Evolutionary conservation across 306 rosid species (phyloP).

Genomic region (Cercis canadensis): DNA sequence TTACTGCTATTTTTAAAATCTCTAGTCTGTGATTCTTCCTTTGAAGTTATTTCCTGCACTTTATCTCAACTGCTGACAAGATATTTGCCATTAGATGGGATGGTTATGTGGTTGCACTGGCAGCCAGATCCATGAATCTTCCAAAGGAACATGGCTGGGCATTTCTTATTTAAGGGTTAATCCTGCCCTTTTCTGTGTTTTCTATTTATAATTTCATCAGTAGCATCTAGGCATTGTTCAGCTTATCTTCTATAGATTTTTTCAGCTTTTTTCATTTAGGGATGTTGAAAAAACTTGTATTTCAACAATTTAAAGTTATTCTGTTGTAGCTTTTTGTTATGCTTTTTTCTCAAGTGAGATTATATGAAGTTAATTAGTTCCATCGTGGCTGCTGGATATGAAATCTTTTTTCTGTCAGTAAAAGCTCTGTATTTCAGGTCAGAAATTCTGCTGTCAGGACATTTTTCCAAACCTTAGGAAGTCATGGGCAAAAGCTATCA

Average conservation of each 20-base stretch:
- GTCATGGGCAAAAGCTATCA: conserved; percentile 93
- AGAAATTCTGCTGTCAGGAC: conserved; percentile 96
- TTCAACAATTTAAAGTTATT: not conserved
- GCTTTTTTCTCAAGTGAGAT: not conserved
- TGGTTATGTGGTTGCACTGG: not conserved
- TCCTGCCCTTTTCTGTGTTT: too few species aligned
- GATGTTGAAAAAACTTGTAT: not conserved
- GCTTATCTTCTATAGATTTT: too few species aligned
- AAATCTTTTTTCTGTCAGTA: not conserved
- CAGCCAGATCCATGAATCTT: not conserved
- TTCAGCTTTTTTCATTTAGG: not conserved
- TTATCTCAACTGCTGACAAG: conserved; percentile 12
- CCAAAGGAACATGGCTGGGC: not conserved
- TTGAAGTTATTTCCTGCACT: not conserved
- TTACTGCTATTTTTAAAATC: conserved; percentile 5
- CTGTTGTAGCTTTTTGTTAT: not conserved
- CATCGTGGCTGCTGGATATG: conserved; percentile 2
- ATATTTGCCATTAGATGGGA: not conserved
- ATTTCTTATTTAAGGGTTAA: too few species aligned
- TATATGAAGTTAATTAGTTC: not conserved
- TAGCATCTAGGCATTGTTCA: not conserved
- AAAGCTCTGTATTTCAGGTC: conserved; percentile 62
- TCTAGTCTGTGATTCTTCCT: not conserved
- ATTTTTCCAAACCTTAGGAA: conserved; percentile 90
- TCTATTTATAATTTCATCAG: too few species aligned